Evolutionary conservation across 2,329 filamentous ascomycete species (phyloP), one percentile per base, ranked within the genome.

Genomic region (Aspergillus pseudoterreus): DNA sequence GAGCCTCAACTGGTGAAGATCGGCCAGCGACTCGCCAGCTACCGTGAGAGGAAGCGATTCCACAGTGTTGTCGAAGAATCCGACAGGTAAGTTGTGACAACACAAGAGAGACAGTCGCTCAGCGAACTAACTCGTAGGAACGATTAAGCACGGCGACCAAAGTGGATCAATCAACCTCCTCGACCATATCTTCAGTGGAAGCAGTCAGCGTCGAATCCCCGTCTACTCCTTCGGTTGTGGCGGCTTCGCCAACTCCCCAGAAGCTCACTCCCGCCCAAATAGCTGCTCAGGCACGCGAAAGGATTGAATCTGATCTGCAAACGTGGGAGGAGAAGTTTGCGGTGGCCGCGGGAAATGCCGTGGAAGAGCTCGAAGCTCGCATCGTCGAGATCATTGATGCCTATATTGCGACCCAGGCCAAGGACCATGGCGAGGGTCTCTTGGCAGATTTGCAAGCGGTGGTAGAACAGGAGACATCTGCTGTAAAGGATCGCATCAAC

Each of bases 1-100:
- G 92, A 97, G 73, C 95, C 95, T 12, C 95, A 99, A 71, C 80
- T 99, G 12, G 82, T 92, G 51, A 90, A 91, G 63, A 97, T 99
- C 63, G 89, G 90, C 11, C 88, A 96, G 74, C 85, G 92, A 43
- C 81, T 99, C 10, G 92, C 91, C 38, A 76, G 74, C 56, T 79
- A 79, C 52, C 71, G 78, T 19, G 78, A 82, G 61, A 82, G 82
- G 17, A 83, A 82, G 66, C 84, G 82, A 59, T 61, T 87, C 19
- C 79, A 84, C 58, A 79, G 82, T 33, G 80, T 77, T 15, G 73
- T 82, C 39, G 79, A 83, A 44, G 78, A 82, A 41, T 69, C 78
- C 47, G 79, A 83, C 48, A 73, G 64, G 71, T 76, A 69, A 58
- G 57, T 27, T 19, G 19, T 24, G 4, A 15, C 5, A 32, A 42